Evolutionary conservation across 2,329 filamentous ascomycete species (phyloP), one percentile per base, ranked within the genome.

Genomic region (Fusarium musae): DNA sequence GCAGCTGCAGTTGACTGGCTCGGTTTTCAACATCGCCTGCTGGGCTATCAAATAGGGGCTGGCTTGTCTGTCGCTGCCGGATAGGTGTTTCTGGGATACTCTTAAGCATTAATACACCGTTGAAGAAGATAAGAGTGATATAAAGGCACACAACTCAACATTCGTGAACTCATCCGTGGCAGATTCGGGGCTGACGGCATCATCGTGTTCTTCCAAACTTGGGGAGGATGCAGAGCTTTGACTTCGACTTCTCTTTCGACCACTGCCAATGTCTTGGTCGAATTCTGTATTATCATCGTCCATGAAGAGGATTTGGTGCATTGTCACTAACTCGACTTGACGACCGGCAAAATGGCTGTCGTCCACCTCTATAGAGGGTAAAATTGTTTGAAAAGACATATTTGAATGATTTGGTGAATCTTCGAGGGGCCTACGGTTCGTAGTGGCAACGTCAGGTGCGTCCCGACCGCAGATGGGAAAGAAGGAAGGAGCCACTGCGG

Each of bases 21-120:
- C 52, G 49, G 7, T 21, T 6, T 13, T 43, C 36, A 50, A 3
- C n/a, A 23, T 32, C 53, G 6, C n/a, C 53, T 26, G 15, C 19
- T 12, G 19, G 21, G 15, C 10, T 49, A 37, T 13, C 23, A 30
- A 26, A 26, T 8, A 40, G 9, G 21, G 23, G 9, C 5, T 34
- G 40, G 13, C n/a, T 32, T 32, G 23, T 39, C 21, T 16, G 28
- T 5, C 34, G 47, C 5, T 52, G 47, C 28, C 37, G 40, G 15
- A 58, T 49, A 9, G 73, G 77, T 12, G 76, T 78, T 43, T 65
- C 75, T 26, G 66, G 69, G 11, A 79, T 68, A 5, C 78, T 79
- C 9, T 4, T 2, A 6, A 9, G 17, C 30, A 40, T 66, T 30
- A 69, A 44, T 37, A 16, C n/a, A 36, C 2, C 6, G 17, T 6